These are phyloP conservation scores for Kalanchoe fedtschenkoi DNA, from an alignment of 164 flowering plant genomes.

Conservation along the genomic window DNA sequence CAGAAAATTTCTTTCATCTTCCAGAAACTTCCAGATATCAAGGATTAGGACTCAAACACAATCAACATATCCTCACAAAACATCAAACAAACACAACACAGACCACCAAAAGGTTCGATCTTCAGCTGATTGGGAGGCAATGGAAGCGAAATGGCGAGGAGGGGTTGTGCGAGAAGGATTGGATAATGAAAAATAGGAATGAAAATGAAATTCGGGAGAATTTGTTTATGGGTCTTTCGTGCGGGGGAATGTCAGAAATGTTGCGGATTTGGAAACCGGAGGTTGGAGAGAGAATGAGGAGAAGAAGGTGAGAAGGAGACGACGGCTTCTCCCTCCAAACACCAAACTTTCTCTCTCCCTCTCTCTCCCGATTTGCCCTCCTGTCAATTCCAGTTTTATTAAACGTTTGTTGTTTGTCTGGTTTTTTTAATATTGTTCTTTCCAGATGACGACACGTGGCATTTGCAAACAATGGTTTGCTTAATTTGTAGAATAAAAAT, in stretches of 20 bases:
- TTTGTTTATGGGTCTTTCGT: too few relatives aligned
- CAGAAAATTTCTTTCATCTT: constrained; percentile 18
- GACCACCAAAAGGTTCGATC: background rate
- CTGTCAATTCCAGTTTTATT: background rate
- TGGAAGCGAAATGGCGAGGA: background rate
- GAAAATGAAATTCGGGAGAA: background rate
- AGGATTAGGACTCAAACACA: background rate
- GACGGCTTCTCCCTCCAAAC: background rate
- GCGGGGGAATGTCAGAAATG: constrained; percentile 8
- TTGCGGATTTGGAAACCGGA: background rate
- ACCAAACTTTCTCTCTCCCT: background rate
- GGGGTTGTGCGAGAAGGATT: background rate
- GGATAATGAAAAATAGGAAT: background rate
- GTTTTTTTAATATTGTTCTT: background rate
- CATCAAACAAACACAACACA: background rate
- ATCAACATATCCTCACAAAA: constrained; percentile 1
- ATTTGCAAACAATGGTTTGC: too few relatives aligned
- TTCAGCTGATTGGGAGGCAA: background rate
- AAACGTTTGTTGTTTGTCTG: background rate
- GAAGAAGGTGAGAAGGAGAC: constrained; percentile 3
- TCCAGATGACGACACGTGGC: too few relatives aligned
- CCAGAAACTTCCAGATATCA: background rate
- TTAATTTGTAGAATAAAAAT: too few relatives aligned
- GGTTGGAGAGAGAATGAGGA: constrained; percentile 1
- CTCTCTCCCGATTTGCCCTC: constrained; percentile 2